Percentiles rank a stretch among this genome's conserved stretches.
phyloP scores from a whole-genome alignment of 164 flowering plant species.

The Chimonanthus salicifolius region DNA sequence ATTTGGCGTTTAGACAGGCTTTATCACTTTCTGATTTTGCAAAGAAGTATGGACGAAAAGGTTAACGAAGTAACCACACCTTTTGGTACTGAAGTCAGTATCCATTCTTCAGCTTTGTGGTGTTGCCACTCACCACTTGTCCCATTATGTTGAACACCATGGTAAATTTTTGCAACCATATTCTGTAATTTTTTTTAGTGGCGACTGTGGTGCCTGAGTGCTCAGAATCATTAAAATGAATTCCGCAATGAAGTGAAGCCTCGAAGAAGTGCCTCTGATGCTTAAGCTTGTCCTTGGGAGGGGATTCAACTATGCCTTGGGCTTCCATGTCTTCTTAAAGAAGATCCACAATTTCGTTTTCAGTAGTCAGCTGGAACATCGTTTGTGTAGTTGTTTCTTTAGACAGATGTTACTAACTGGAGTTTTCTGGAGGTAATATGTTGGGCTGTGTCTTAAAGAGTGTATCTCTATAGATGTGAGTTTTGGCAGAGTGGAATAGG shows the following conservation, averaged over 20 bases:
- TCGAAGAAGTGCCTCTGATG: background rate
- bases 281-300: background rate
- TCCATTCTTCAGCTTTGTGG: background rate
- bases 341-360: background rate
- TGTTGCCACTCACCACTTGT: background rate
- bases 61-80: background rate
- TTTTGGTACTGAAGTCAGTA: background rate
- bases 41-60: slow-evolving; percentile 53
- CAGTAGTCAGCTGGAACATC: background rate
- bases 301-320: background rate
- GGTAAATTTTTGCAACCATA: too few relatives aligned
- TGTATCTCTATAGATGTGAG: background rate
- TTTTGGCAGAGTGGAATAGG: background rate
- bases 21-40: slow-evolving; percentile 68
- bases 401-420: background rate
- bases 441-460: background rate
- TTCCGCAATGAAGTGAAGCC: background rate
- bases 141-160: background rate
- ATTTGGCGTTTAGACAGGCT: slow-evolving; percentile 74
- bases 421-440: background rate
- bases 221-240: too few relatives aligned
- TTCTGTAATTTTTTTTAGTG: too few relatives aligned
- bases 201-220: too few relatives aligned
- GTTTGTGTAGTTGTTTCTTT: background rate
- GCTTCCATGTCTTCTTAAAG: background rate